Evolutionary conservation across 148 eudicot genomes (phyloP).

Genomic region (Limonium bicolor): DNA sequence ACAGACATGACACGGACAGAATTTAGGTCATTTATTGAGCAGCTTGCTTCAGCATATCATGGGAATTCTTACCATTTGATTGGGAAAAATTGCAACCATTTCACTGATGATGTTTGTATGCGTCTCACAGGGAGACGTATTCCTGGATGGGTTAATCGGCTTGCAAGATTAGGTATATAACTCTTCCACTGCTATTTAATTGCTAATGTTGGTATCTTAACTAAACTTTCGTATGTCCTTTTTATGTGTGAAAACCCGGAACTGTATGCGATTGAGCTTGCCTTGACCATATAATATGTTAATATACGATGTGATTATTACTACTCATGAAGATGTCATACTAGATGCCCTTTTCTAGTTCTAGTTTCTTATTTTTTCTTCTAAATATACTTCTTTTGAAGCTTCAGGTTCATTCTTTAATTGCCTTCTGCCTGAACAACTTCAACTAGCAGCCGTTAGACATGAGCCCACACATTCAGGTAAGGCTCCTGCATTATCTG

Average conservation of each 20-base stretch:
- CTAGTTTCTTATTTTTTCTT: too few relatives aligned
- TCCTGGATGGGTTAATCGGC: slow-evolving; percentile 64
- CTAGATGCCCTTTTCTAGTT: too few relatives aligned
- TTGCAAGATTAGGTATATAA: slow-evolving; percentile 41
- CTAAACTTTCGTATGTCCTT: too few relatives aligned
- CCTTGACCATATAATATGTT: too few relatives aligned
- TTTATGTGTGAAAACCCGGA: too few relatives aligned
- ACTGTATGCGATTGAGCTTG: too few relatives aligned
- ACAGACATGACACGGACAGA: slow-evolving; percentile 55
- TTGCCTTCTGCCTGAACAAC: slow-evolving; percentile 67
- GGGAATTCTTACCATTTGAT: slow-evolving; percentile 70
- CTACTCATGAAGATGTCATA: too few relatives aligned
- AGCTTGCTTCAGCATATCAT: slow-evolving; percentile 41
- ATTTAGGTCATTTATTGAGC: slow-evolving; percentile 42
- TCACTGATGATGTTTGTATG: slow-evolving; percentile 52
- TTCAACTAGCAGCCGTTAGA: slow-evolving; percentile 51
- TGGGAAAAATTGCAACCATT: slow-evolving; percentile 66
- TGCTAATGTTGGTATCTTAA: too few relatives aligned
- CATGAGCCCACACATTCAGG: slow-evolving; percentile 48
- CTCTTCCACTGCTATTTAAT: too few relatives aligned
- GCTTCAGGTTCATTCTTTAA: slow-evolving; percentile 75
- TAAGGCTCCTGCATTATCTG: too few relatives aligned
- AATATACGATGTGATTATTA: too few relatives aligned
- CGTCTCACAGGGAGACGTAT: slow-evolving; percentile 50
- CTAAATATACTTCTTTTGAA: slow-evolving; percentile 10